Conservation (phyloP, 2,329 filamentous ascomycete species). For the Ophiosphaerella korrae region DNA sequence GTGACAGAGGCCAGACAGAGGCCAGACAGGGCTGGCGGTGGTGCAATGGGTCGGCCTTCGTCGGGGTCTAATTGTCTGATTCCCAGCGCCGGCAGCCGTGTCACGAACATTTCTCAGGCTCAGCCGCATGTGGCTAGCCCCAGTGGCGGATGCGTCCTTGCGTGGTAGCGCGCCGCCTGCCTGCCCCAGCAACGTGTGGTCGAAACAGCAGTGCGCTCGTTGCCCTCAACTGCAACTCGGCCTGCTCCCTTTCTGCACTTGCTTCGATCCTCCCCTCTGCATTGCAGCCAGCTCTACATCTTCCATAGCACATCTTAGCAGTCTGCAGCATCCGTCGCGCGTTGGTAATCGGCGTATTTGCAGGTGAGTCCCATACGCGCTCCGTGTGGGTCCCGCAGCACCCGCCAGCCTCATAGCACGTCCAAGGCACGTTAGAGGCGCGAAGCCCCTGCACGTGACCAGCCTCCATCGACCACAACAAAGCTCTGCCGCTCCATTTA, state of each 20-base stretch:
- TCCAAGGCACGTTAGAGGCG: constrained; percentile 7
- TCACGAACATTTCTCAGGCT: constrained; percentile 39
- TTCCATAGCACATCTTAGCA: constrained; percentile 1
- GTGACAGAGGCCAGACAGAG: constrained; percentile 11
- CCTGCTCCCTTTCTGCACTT: constrained; percentile 16
- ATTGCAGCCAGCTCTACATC: constrained; percentile 2
- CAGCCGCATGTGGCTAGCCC: constrained; percentile 32
- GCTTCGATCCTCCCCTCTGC: background rate
- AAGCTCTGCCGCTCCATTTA: constrained; percentile 35
- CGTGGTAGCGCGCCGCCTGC: constrained; percentile 14
- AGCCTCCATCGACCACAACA: constrained; percentile 32
- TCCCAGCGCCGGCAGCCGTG: constrained; percentile 4
- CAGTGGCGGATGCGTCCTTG: constrained; percentile 3
- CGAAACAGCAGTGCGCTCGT: constrained; percentile 5
- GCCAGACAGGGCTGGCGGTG: constrained; percentile 16
- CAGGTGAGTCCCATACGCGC: constrained; percentile 41
- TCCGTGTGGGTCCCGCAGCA: constrained; percentile 34
- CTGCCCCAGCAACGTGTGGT: too few relatives aligned
- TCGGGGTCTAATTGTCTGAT: constrained; percentile 25
- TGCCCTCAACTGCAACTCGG: constrained; percentile 13
- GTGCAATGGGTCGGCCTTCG: constrained; percentile 25
- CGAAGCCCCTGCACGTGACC: too few relatives aligned
- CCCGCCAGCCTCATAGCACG: constrained; percentile 35
- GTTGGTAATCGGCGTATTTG: constrained; percentile 21
- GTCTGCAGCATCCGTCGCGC: constrained; percentile 24